phyloP scores from a whole-genome alignment of 148 eudicot species.

The Rhododendron ferrugineum region DNA sequence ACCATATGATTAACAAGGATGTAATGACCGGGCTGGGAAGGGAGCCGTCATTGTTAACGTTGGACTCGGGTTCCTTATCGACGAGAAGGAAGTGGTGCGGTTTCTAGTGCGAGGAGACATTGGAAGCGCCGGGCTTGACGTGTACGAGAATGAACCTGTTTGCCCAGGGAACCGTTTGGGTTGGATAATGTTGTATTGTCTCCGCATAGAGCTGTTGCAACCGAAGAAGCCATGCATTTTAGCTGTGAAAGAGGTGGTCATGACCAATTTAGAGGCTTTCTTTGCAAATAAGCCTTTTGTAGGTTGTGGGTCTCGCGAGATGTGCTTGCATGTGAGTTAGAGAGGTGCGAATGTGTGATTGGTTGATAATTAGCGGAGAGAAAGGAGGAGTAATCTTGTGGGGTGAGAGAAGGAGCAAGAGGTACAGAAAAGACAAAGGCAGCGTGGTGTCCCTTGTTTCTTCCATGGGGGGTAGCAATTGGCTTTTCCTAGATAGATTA shows the following conservation, averaged over 20 bases:
- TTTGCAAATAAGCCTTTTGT: constrained; percentile 49
- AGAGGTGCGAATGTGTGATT: too few relatives aligned
- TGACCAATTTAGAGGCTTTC: constrained; percentile 61
- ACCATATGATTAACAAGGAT: constrained; percentile 56
- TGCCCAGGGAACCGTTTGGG: constrained; percentile 53
- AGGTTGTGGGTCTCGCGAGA: too few relatives aligned
- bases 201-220: constrained; percentile 56
- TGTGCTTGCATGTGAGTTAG: too few relatives aligned
- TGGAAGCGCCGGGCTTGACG: constrained; percentile 82
- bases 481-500: too few relatives aligned
- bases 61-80: constrained; percentile 67
- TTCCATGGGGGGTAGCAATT: too few relatives aligned
- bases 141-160: constrained; percentile 62
- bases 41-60: constrained; percentile 60
- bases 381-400: too few relatives aligned
- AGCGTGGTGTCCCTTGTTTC: too few relatives aligned
- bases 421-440: too few relatives aligned
- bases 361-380: too few relatives aligned
- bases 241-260: constrained; percentile 31
- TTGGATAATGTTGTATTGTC: constrained; percentile 77
- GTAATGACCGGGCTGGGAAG: constrained; percentile 59
- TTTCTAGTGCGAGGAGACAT: constrained; percentile 48
- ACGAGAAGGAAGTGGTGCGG: constrained; percentile 56
- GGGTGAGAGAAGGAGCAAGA: too few relatives aligned
- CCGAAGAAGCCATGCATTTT: constrained; percentile 43